Evolutionary conservation across 2,329 filamentous ascomycete species (phyloP), one percentile per base, ranked within the genome.

Genomic region (Epichloe sibirici): DNA sequence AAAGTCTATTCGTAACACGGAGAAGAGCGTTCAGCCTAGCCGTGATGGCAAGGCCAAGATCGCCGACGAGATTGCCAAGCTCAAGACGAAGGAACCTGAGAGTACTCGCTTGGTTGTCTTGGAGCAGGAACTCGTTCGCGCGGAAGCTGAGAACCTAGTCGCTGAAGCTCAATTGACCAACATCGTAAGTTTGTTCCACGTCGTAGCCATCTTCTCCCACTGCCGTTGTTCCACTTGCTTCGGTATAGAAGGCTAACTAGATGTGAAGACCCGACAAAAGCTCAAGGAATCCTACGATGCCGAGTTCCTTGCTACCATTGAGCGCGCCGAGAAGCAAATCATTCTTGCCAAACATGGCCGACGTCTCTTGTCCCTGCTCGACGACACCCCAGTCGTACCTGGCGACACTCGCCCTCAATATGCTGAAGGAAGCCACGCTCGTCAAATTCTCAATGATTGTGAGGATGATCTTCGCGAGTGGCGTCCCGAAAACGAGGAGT

Each of bases 91-190:
- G 74, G 93, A 97, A 70, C 90, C 90, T 6, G 81, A 86, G 65
- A 94, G 85, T 64, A 77, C 87, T 34, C 87, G 82, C 66, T 74
- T 97, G 52, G 83, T 89, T 38, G 85, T 85, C 23, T 77, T 97
- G 51, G 93, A 98, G 74, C 93, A 98, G 74, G 93, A 97, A 74
- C 82, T 98, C 51, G 90, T 98, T 51, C 79, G 93, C 59, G 90
- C 91, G 25, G 93, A 98, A 75, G 93, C 93, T 3, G 90, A 97
- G 74, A 94, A 89, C 63, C 72, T 98, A 54, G 93, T 98, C 48
- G 93, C 93, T 1, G 93, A 98, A 71, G 93, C 93, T 23, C 93
- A 98, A 70, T 76, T 98, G 67, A 91, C 87, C 64, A 98, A 98
- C 68, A 83, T 95, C 60, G 89, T 94, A 74, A 55, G 85, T 78